Base-by-base conservation (phyloP, 352 stramenopile genomes). In the Pythium chondricola region DNA sequence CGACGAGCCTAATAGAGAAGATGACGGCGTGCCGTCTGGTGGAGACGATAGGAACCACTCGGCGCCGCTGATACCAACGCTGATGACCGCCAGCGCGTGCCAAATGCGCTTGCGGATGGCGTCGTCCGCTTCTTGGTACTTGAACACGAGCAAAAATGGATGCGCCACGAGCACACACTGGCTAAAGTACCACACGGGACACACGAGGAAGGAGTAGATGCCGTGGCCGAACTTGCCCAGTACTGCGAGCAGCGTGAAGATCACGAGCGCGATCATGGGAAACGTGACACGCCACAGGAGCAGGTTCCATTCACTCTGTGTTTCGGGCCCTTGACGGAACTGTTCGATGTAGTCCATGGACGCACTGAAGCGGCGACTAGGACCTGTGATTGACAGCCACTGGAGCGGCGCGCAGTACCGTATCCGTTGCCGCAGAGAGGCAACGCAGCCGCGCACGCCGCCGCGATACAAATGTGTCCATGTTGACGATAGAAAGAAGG, bases 281-380 rank as follows among this genome's bases (percentile, higher is more conserved):
- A 93, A 91, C 11, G 79, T 87, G 36, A 85, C 71, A 52, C 80
- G 77, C 82, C 82, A 93, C 14, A 87, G 55, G 10, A 89, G 48
- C 36, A 93, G 36, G 43, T 91, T 88, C 77, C 82, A 88, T 52
- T 91, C 82, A 63, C 71, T 92, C 29, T 92, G 74, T 2, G 65
- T 79, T 47, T 85, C 77, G 0, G 80, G 80, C 0, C 76, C 80
- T 6, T 78, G 73, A 11, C 73, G 71, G 52, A 88, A 89, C 47
- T 83, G 75, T 47, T 88, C 73, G 27, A 92, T 62, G 44, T 89
- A 71, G 46, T 71, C 74, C 48, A 88, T 56, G 14, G 72, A 59
- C 27, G 52, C 55, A 22, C 49, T 59, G 6, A 59, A 33, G 1
- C 40, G 44, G 16, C 48, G 48, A 6, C 52, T 42, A 21, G 52